Base-by-base conservation (phyloP, 257 asterid genomes). In the Euphrasia confusa region DNA sequence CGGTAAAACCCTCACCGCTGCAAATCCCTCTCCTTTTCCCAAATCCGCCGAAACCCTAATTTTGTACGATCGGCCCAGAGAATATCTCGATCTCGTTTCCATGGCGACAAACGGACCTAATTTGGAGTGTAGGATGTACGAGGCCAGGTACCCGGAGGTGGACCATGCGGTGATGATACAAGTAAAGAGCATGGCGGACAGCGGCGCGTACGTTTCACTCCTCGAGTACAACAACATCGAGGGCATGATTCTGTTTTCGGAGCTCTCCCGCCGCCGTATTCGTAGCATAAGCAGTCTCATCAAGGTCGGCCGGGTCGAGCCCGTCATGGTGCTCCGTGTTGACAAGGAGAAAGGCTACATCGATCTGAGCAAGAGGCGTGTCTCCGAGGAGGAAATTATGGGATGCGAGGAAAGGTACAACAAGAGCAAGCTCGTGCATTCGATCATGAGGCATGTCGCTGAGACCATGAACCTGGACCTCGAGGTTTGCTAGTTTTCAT, bases 91-190 rank as follows among this genome's bases (percentile, higher is more conserved):
- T 48, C 65, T 58, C 11, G 37, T 15, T 27, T 33, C 74, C 32
- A 90, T 90, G 96, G 79, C 94, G 66, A 63, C 80, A 42, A 85
- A 75, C 74, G 75, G 89, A 48, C 88, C 84, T 52, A 91, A 81
- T 59, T 83, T 93, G 1, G 99, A 93, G 65, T 93, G 99, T 79
- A 89, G 97, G 72, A 93, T 93, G 99, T 93, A 93, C 81, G 99
- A 93, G 76, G 90, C 95, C 3, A 80, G 27, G 79, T 93, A 93
- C 65, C 99, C 99, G 58, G 99, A 93, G 73, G 97, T 93, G 17
- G 99, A 93, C 74, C 74, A 61, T 3, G 95, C 97, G 10, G 99
- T 93, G 30, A 89, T 93, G 99, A 89, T 93, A 24, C 97, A 93
- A 60, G 97, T 93, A 12, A 87, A 92, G 78, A 83, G 94, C 72